Base-by-base conservation (phyloP, 2,329 filamentous ascomycete genomes). In the Phialophora verrucosa region DNA sequence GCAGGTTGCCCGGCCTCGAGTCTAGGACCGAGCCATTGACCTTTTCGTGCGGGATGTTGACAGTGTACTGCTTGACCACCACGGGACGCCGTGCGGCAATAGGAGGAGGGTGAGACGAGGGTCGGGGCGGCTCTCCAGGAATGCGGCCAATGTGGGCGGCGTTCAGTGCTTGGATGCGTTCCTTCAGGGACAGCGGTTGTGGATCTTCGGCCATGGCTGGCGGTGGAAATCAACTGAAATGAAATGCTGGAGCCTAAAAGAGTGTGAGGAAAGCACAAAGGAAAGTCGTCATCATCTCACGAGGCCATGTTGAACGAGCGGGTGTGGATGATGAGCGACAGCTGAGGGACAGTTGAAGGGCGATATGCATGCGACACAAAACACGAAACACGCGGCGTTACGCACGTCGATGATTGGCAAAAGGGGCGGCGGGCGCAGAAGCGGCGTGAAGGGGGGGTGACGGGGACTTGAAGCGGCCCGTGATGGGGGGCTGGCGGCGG, bases 111-210 rank as follows among this genome's bases (percentile, higher is more conserved):
- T 59, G 64, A 32, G 64, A 54, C 38, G 65, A 66, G 61, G 70
- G 67, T 59, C 35, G 72, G 54, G 75, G 74, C 68, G 73, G 71
- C 53, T 70, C 74, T 55, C 75, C 74, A 63, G 74, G 73, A 51
- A 74, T 72, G 59, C 76, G 75, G 58, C 76, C 77, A 62, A 79
- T 72, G 68, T 82, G 80, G 49, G 78, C 75, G 65, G 78, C 76
- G 66, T 82, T 82, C 62, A 83, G 73, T 38, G 79, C 77, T 62
- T 78, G 78, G 64, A 83, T 82, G 54, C 81, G 78, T 71, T 81
- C 75, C 70, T 82, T 79, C 53, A 83, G 79, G 12, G 80, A 80
- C 66, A 78, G 74, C 59, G 78, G 73, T 70, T 78, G 78, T 10
- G 77, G 72, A 72, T 81, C 79, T 70, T 81, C 78, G 17, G 77